These are phyloP conservation scores for Wallacemonas rigidus DNA, from an alignment of 208 protist species.

Conservation along the genomic window DNA sequence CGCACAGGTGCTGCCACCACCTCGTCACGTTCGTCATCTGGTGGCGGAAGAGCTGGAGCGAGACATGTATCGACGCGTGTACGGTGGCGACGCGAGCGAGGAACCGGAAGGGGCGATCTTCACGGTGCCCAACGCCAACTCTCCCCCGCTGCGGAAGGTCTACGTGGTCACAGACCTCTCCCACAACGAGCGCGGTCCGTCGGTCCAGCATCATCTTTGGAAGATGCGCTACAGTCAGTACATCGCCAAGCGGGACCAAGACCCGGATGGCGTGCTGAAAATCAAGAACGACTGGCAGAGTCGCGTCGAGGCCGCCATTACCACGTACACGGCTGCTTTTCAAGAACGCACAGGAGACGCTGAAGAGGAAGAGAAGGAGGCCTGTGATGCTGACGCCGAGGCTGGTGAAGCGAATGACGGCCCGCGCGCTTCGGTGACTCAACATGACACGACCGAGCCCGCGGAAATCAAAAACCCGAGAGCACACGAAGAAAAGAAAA, in stretches of 20 bases:
- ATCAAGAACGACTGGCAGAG: not conserved
- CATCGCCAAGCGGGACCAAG: slow-evolving; percentile 4
- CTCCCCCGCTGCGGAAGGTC: slow-evolving; percentile 16
- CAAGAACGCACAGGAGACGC: not conserved
- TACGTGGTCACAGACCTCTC: slow-evolving; percentile 39
- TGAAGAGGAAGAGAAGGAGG: not conserved
- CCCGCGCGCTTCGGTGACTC: too few relatives aligned
- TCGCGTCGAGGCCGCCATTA: not conserved
- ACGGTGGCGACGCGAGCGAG: slow-evolving; percentile 3
- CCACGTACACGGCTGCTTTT: not conserved
- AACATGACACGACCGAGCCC: not conserved
- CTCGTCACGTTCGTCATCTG: slow-evolving; percentile 30
- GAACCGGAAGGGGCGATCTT: not conserved
- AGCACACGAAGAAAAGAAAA: not conserved
- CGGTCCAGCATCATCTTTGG: slow-evolving; percentile 29
- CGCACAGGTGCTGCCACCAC: slow-evolving; percentile 41
- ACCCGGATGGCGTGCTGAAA: slow-evolving; percentile 5
- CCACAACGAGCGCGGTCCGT: slow-evolving; percentile 24
- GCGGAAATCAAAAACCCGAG: not conserved
- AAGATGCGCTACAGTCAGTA: slow-evolving; percentile 22
- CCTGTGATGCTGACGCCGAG: not conserved
- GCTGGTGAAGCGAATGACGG: not conserved
- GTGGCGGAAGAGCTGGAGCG: slow-evolving; percentile 28
- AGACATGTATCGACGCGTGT: slow-evolving; percentile 16
- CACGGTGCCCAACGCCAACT: slow-evolving; percentile 11